phyloP scores from a whole-genome alignment of 164 flowering plant species.

The Kingdonia uniflora region DNA sequence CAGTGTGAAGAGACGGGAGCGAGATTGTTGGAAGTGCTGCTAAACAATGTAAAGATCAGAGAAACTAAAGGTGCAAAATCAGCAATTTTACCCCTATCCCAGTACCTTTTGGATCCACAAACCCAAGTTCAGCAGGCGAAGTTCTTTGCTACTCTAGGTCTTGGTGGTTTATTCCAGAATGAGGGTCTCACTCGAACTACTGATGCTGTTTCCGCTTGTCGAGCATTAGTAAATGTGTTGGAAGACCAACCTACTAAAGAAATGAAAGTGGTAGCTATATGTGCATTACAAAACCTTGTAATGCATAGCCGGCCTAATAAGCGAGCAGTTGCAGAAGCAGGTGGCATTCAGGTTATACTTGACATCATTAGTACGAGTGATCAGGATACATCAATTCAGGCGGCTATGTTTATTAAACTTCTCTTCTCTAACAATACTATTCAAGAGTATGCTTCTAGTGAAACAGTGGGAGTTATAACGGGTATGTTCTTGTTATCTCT shows the following conservation, averaged over 20 bases:
- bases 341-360: conserved; percentile 92
- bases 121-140: conserved; percentile 95
- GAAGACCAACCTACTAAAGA: conserved; percentile 99
- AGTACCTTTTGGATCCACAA: conserved; percentile 96
- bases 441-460: conserved; percentile 98
- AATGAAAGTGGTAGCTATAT: conserved; percentile 97
- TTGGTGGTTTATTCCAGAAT: conserved; percentile 95
- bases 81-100: conserved; percentile 83
- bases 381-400: conserved; percentile 91
- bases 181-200: conserved; percentile 79
- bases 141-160: conserved; percentile 81
- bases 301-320: conserved; percentile 92
- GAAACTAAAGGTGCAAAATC: conserved; percentile 70
- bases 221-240: conserved; percentile 90
- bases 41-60: conserved; percentile 24
- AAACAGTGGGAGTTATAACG: conserved; percentile 90
- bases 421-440: conserved; percentile 91
- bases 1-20: conserved; percentile 31
- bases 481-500: conserved; percentile 32
- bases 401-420: conserved; percentile 90
- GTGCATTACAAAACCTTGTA: conserved; percentile 97
- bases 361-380: conserved; percentile 89
- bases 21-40: conserved; percentile 25
- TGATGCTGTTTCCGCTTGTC: conserved; percentile 94
- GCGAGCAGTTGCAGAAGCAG: conserved; percentile 99